Evolutionary conservation across 1,284 basidiomycete species (phyloP).

Genomic region (Ceratobasidium sp.): DNA sequence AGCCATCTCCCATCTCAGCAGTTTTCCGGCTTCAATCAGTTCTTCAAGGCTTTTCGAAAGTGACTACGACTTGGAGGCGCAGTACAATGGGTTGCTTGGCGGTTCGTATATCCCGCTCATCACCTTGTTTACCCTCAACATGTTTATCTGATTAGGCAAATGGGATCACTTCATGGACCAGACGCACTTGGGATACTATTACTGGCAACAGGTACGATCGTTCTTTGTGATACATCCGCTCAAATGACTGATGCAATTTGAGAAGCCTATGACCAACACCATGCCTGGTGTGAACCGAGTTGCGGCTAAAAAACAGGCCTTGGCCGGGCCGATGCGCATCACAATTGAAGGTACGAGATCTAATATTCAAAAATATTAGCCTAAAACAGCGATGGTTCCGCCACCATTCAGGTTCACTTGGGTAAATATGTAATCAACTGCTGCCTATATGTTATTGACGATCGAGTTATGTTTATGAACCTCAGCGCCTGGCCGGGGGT

Average conservation of each 20-base stretch:
- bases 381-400: slow-evolving; percentile 53
- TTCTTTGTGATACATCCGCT: not conserved
- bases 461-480: not conserved
- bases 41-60: slow-evolving; percentile 63
- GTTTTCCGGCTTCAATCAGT: too few relatives aligned
- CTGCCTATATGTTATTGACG: too few relatives aligned
- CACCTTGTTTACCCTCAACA: not conserved
- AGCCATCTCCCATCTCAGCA: not conserved
- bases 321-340: slow-evolving; percentile 72
- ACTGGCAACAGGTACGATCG: slow-evolving; percentile 70
- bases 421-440: not conserved
- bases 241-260: not conserved
- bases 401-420: slow-evolving; percentile 9
- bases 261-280: slow-evolving; percentile 55
- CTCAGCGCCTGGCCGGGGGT: slow-evolving; percentile 55
- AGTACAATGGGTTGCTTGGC: slow-evolving; percentile 70
- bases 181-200: slow-evolving; percentile 69
- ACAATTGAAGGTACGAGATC: slow-evolving; percentile 64
- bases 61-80: slow-evolving; percentile 69
- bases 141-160: slow-evolving; percentile 10
- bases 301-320: slow-evolving; percentile 67
- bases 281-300: slow-evolving; percentile 70
- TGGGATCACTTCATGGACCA: slow-evolving; percentile 47
- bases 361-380: not conserved
- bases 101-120: slow-evolving; percentile 58